Conservation (phyloP, 1,284 basidiomycete genomes). For the Cystobasidium pallidum region DNA sequence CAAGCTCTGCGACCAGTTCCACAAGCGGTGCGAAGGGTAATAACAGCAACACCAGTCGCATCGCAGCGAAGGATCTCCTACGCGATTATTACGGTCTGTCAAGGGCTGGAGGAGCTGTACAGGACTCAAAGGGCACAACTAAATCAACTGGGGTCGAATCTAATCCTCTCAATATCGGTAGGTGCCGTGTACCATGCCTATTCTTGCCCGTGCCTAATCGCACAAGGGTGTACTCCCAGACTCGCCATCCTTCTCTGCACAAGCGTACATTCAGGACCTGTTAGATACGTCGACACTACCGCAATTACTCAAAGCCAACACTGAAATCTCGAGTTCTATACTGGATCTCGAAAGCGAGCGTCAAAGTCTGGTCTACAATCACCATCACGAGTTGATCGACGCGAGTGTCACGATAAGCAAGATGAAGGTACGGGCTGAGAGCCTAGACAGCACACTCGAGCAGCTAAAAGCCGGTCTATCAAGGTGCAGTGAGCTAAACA, state of each 20-base stretch:
- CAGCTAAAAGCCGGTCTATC: constrained; percentile 73
- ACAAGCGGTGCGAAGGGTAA: constrained; percentile 31
- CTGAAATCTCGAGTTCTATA: constrained; percentile 77
- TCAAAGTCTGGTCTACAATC: constrained; percentile 89
- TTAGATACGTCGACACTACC: constrained; percentile 76
- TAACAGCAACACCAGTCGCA: constrained; percentile 21
- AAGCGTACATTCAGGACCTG: constrained; percentile 55
- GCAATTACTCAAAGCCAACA: constrained; percentile 72
- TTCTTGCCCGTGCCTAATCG: background rate
- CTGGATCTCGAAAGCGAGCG: constrained; percentile 82
- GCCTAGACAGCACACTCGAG: constrained; percentile 78
- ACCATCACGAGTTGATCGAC: constrained; percentile 84
- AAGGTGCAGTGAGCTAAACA: constrained; percentile 38
- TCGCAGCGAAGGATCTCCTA: constrained; percentile 38
- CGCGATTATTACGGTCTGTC: constrained; percentile 43
- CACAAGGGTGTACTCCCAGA: constrained; percentile 2
- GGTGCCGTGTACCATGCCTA: background rate
- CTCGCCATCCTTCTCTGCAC: constrained; percentile 42
- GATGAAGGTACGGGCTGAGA: constrained; percentile 83
- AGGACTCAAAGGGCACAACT: constrained; percentile 1
- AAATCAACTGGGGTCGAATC: background rate
- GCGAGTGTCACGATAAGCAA: constrained; percentile 84
- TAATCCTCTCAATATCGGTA: constrained; percentile 33
- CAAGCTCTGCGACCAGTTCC: constrained; percentile 33
- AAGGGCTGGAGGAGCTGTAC: background rate